These are phyloP conservation scores for Hirsutella thompsonii DNA, from an alignment of 2,329 filamentous ascomycete genomes.

Conservation along the genomic window DNA sequence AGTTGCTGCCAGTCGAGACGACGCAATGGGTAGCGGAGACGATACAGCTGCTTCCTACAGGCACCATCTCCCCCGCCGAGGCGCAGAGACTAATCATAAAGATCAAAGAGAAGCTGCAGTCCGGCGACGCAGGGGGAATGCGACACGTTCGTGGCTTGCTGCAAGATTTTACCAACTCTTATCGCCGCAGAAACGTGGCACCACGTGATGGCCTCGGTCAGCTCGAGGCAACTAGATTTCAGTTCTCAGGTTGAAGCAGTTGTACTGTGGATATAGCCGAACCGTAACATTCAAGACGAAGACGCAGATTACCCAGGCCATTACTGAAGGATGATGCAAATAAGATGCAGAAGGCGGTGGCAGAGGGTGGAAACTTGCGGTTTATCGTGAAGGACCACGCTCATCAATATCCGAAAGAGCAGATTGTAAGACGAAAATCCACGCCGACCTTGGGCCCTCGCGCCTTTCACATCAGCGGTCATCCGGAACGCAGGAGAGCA, in stretches of 20 bases:
- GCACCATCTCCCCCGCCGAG: slow-evolving; percentile 69
- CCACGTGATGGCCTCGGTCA: slow-evolving; percentile 81
- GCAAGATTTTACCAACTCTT: slow-evolving; percentile 94
- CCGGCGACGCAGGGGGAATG: slow-evolving; percentile 45
- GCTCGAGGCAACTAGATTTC: slow-evolving; percentile 76
- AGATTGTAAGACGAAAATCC: no score
- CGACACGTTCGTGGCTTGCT: slow-evolving; percentile 73
- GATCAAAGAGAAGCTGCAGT: slow-evolving; percentile 64
- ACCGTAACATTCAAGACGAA: neutral
- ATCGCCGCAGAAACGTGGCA: slow-evolving; percentile 88
- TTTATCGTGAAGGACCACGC: no score
- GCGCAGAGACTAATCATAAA: slow-evolving; percentile 68
- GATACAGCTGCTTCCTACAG: slow-evolving; percentile 68
- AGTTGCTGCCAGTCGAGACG: slow-evolving; percentile 70
- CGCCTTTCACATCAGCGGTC: no score
- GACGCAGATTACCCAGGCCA: no score
- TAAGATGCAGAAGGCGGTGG: no score
- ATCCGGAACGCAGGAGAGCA: no score
- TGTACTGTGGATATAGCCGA: neutral
- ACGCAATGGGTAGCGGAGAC: slow-evolving; percentile 74
- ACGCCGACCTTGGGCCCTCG: no score
- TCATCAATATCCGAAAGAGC: no score
- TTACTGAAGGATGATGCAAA: no score
- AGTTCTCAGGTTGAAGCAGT: slow-evolving; percentile 42
- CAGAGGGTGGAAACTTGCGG: no score